Percentiles rank a stretch among this genome's conserved stretches.
Conservation (phyloP, 768 basidiomycete species). For the Naganishia vishniacii region DNA sequence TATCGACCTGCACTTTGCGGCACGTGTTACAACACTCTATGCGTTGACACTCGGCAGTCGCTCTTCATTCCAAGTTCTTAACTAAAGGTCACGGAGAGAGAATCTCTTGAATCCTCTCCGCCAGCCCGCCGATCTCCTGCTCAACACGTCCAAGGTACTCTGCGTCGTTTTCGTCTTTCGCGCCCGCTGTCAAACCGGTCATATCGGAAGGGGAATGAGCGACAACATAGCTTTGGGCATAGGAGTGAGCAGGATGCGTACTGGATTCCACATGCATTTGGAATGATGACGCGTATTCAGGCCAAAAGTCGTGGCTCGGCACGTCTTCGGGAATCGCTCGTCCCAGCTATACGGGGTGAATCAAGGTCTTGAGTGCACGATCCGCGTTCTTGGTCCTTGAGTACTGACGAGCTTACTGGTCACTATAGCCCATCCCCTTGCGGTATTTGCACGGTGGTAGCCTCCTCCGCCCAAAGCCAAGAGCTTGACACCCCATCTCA, state of each 20-base stretch:
- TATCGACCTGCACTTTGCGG: too few species aligned
- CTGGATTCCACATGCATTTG: slow-evolving; percentile 62
- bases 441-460: slow-evolving; percentile 74
- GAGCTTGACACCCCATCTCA: slow-evolving; percentile 35
- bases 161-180: slow-evolving; percentile 34
- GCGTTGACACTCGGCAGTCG: neutral
- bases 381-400: too few species aligned
- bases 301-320: slow-evolving; percentile 70
- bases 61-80: too few species aligned
- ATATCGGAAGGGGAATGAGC: neutral
- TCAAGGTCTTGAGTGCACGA: too few species aligned
- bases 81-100: neutral
- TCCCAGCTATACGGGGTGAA: slow-evolving; percentile 55
- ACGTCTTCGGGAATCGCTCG: slow-evolving; percentile 60
- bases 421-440: slow-evolving; percentile 77
- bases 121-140: slow-evolving; percentile 30
- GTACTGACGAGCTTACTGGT: slow-evolving; percentile 75
- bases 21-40: too few species aligned
- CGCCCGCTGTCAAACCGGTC: neutral
- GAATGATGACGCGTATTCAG: slow-evolving; percentile 72
- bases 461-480: slow-evolving; percentile 58
- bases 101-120: slow-evolving; percentile 7
- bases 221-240: too few species aligned
- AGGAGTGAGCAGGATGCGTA: slow-evolving; percentile 18
- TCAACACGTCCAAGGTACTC: slow-evolving; percentile 37